These are phyloP conservation scores for Trichoderma koningiopsis DNA, from an alignment of 2,329 filamentous ascomycete species.

Conservation along the genomic window DNA sequence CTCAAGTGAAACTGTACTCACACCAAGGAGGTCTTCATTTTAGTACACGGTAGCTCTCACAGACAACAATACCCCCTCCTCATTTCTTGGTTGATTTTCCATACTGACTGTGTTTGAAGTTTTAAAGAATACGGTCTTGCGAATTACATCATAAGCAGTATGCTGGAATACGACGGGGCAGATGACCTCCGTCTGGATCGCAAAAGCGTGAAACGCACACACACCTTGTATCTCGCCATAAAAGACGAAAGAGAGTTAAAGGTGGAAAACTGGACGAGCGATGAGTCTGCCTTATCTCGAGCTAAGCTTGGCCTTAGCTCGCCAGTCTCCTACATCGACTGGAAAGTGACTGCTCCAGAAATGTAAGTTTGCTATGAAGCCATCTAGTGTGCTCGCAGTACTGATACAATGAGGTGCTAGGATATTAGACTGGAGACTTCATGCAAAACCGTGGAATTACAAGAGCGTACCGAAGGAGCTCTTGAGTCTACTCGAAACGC, in stretches of 20 bases:
- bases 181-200: conserved; percentile 26
- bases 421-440: conserved; percentile 41
- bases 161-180: conserved; percentile 13
- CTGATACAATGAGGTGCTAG: conserved; percentile 27
- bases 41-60: conserved; percentile 33
- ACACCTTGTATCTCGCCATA: conserved; percentile 31
- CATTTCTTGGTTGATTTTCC: background rate
- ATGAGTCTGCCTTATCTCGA: conserved; percentile 31
- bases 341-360: conserved; percentile 41
- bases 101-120: conserved; percentile 4
- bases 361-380: conserved; percentile 34
- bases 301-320: conserved; percentile 31
- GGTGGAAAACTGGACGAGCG: conserved; percentile 26
- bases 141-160: conserved; percentile 20
- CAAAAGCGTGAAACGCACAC: conserved; percentile 27
- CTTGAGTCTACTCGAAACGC: conserved; percentile 29
- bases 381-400: background rate
- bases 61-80: background rate
- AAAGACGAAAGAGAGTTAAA: conserved; percentile 31
- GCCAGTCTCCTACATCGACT: conserved; percentile 34
- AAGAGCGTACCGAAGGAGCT: conserved; percentile 30
- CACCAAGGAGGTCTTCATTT: conserved; percentile 37
- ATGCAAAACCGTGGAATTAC: conserved; percentile 34
- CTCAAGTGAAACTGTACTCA: conserved; percentile 35
- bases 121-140: conserved; percentile 18